Evolutionary conservation across 208 protist genomes (phyloP).

Genomic region (Trichomonas vaginalis): DNA sequence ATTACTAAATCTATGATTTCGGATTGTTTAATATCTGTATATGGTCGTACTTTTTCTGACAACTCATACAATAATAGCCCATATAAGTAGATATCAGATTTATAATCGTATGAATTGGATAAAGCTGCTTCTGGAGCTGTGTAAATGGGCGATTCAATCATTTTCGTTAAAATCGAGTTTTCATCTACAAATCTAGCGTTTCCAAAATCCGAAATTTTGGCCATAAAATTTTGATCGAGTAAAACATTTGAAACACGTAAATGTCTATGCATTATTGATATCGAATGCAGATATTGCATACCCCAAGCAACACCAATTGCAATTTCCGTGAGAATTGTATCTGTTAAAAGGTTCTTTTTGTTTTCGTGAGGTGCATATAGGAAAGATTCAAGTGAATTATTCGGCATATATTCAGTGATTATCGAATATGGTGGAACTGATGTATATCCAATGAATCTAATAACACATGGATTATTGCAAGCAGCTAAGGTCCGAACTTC

Average conservation of each 20-base stretch:
- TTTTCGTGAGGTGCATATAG: not conserved
- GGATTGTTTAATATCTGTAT: not conserved
- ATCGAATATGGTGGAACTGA: not conserved
- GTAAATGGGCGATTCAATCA: conserved; percentile 65
- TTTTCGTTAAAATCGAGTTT: conserved; percentile 74
- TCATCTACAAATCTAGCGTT: conserved; percentile 64
- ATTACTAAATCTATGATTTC: not conserved
- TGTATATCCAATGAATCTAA: not conserved
- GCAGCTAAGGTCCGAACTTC: not conserved
- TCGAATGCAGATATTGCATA: conserved; percentile 62
- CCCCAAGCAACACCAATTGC: not conserved
- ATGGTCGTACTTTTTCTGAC: not conserved
- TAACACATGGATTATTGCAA: not conserved
- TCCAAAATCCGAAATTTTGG: conserved; percentile 90
- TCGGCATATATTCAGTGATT: not conserved
- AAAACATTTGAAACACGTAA: conserved; percentile 73
- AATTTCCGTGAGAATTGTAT: not conserved
- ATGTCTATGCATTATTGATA: conserved; percentile 81
- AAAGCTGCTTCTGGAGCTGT: conserved; percentile 74
- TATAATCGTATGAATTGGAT: conserved; percentile 43
- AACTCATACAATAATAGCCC: conserved; percentile 86
- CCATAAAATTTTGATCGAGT: conserved; percentile 44
- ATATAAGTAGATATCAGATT: conserved; percentile 78
- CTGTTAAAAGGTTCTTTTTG: not conserved
- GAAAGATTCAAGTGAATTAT: not conserved